phyloP scores from a whole-genome alignment of 2,329 filamentous ascomycete species.

The Claviceps purpurea region DNA sequence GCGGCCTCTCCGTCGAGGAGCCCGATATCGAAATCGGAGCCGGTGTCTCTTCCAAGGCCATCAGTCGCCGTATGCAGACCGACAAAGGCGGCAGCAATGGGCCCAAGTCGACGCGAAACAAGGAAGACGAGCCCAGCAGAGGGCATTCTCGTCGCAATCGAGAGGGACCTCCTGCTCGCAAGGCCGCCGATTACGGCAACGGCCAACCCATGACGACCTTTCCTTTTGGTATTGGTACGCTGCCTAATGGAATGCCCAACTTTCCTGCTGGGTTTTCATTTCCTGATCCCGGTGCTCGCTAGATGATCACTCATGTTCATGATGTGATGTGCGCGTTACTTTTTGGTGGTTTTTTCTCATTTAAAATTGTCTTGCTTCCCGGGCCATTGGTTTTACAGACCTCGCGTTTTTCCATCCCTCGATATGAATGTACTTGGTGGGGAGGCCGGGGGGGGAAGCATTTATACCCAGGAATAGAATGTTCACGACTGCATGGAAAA shows the following conservation, averaged over 20 bases:
- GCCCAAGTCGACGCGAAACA: conserved; percentile 45
- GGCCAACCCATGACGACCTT: conserved; percentile 16
- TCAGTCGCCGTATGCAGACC: conserved; percentile 55
- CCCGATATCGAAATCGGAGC: conserved; percentile 98
- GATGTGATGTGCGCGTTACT: background rate
- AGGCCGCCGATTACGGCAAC: conserved; percentile 10
- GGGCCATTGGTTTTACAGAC: background rate
- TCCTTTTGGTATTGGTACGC: conserved; percentile 26
- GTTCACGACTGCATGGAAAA: background rate
- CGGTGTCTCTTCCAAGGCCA: conserved; percentile 88
- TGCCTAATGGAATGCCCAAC: conserved; percentile 29
- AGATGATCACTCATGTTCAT: background rate
- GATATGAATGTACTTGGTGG: background rate
- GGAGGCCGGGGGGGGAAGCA: background rate
- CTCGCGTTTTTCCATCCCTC: background rate
- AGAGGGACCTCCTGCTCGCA: conserved; percentile 3
- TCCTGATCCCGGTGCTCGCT: conserved; percentile 18
- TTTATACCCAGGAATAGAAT: conserved; percentile 1
- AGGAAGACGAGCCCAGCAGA: conserved; percentile 19
- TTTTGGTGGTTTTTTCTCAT: background rate
- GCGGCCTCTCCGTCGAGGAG: conserved; percentile 84
- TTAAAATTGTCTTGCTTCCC: background rate
- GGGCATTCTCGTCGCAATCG: conserved; percentile 18
- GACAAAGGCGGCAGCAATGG: conserved; percentile 53
- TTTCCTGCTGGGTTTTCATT: conserved; percentile 27